Evolutionary conservation across 306 rosid species (phyloP).

Genomic region (Canavalia gladiata): DNA sequence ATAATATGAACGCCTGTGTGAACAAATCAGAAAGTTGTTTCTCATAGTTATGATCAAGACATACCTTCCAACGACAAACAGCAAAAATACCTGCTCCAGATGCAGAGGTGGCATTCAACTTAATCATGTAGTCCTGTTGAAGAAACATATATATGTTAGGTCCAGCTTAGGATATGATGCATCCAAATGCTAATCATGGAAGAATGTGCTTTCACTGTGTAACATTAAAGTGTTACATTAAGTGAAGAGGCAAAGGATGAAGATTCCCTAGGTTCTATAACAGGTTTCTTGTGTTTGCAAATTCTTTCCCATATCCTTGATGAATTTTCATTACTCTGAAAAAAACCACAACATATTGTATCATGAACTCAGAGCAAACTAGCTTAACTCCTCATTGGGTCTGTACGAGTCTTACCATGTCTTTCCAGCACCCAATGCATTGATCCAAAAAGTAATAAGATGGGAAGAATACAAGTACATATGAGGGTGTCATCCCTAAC

Average conservation of each 20-base stretch:
- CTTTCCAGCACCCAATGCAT: conserved; percentile 88
- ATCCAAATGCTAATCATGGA: conserved; percentile 29
- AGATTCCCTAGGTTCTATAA: conserved; percentile 92
- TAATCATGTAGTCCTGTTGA: conserved; percentile 85
- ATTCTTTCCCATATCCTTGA: conserved; percentile 94
- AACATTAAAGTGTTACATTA: conserved; percentile 58
- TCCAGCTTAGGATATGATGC: conserved; percentile 38
- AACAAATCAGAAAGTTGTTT: conserved; percentile 29
- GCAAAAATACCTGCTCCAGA: conserved; percentile 96
- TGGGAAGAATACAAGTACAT: conserved; percentile 82
- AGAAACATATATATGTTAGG: conserved; percentile 13
- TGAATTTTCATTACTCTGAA: conserved; percentile 75
- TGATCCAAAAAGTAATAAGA: conserved; percentile 94
- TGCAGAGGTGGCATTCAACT: conserved; percentile 79
- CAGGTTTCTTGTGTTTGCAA: conserved; percentile 90
- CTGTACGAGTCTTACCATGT: conserved; percentile 58
- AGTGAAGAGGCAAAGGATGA: conserved; percentile 80
- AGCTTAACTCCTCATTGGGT: conserved; percentile 32
- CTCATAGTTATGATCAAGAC: conserved; percentile 40
- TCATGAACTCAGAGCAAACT: conserved; percentile 28
- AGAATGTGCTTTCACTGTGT: conserved; percentile 39
- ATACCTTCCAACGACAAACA: conserved; percentile 97
- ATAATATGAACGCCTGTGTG: conserved; percentile 35
- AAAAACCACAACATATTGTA: conserved; percentile 17
- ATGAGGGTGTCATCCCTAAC: no score